Percentiles rank a stretch among this genome's conserved stretches.
phyloP scores from a whole-genome alignment of 352 stramenopile species.

The Thraustotheca clavata region DNA sequence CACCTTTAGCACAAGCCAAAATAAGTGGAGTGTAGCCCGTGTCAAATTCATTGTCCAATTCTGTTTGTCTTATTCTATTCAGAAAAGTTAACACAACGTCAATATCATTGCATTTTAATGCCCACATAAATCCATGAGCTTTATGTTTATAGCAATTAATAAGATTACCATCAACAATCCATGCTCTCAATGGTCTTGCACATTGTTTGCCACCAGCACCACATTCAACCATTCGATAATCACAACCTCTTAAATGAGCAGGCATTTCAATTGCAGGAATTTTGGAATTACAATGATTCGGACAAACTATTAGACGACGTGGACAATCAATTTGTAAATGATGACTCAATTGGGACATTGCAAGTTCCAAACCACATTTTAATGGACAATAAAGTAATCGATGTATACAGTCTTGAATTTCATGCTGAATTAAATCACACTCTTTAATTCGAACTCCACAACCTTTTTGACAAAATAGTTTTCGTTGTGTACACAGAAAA shows the following conservation, averaged over 20 bases:
- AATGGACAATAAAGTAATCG: conserved; percentile 44
- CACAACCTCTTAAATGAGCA: conserved; percentile 49
- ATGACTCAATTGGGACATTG: conserved; percentile 27
- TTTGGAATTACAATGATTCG: conserved; percentile 40
- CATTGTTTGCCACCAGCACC: conserved; percentile 44
- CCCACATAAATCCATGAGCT: conserved; percentile 47
- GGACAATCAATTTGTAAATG: conserved; percentile 42
- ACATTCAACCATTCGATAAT: conserved; percentile 50
- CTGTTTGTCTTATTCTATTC: conserved; percentile 30
- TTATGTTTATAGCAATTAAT: conserved; percentile 36
- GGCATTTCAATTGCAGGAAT: conserved; percentile 57
- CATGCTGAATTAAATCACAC: conserved; percentile 32
- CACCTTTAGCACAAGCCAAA: conserved; percentile 37
- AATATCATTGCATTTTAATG: conserved; percentile 49
- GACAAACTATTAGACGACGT: conserved; percentile 53
- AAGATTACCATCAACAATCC: conserved; percentile 31
- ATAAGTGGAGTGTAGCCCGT: conserved; percentile 60
- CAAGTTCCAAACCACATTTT: conserved; percentile 38
- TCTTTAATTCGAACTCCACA: conserved; percentile 41
- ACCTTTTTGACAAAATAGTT: conserved; percentile 45
- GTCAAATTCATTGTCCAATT: conserved; percentile 48
- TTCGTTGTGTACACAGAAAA: conserved; percentile 38
- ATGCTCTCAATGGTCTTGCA: conserved; percentile 47
- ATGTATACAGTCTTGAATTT: conserved; percentile 36
- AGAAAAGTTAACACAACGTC: conserved; percentile 59